These are phyloP conservation scores for Purpureocillium lavendulum DNA, from an alignment of 2,329 filamentous ascomycete species.

Conservation along the genomic window DNA sequence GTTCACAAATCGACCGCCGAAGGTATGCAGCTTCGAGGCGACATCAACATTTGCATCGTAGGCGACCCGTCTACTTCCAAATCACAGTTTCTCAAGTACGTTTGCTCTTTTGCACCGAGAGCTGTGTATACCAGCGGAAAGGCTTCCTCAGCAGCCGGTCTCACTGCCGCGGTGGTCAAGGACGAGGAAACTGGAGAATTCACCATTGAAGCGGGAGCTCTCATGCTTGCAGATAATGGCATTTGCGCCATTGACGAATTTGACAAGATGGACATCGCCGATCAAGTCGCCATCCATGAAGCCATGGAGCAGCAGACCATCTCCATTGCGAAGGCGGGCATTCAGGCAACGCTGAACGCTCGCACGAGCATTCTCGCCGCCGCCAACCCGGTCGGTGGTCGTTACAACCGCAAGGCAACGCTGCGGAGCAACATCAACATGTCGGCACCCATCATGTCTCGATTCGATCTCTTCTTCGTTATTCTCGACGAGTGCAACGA, in stretches of 20 bases:
- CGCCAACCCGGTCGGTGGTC: conserved; percentile 88
- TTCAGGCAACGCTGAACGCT: conserved; percentile 94
- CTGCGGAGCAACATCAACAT: conserved; percentile 96
- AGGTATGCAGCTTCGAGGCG: conserved; percentile 90
- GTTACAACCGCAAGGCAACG: conserved; percentile 96
- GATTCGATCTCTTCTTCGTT: conserved; percentile 98
- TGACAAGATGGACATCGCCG: conserved; percentile 97
- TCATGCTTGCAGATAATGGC: conserved; percentile 95
- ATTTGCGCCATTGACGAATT: conserved; percentile 99
- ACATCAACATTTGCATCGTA: conserved; percentile 98
- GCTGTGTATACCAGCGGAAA: conserved; percentile 98
- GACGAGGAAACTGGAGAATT: conserved; percentile 98
- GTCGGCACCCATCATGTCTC: conserved; percentile 97
- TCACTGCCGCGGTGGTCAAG: conserved; percentile 94
- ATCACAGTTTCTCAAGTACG: conserved; percentile 96
- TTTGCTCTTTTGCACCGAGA: conserved; percentile 92
- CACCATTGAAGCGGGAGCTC: conserved; percentile 93
- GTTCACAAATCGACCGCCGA: conserved; percentile 87
- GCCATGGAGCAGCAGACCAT: conserved; percentile 99
- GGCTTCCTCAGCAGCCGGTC: conserved; percentile 91
- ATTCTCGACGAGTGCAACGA: conserved; percentile 97
- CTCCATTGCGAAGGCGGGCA: conserved; percentile 95
- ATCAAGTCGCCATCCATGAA: conserved; percentile 98
- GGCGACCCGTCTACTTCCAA: conserved; percentile 96
- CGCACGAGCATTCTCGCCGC: conserved; percentile 92